Evolutionary conservation across 768 basidiomycete genomes (phyloP), one percentile per base, ranked within the genome.

Genomic region (Kwoniella shandongensis): DNA sequence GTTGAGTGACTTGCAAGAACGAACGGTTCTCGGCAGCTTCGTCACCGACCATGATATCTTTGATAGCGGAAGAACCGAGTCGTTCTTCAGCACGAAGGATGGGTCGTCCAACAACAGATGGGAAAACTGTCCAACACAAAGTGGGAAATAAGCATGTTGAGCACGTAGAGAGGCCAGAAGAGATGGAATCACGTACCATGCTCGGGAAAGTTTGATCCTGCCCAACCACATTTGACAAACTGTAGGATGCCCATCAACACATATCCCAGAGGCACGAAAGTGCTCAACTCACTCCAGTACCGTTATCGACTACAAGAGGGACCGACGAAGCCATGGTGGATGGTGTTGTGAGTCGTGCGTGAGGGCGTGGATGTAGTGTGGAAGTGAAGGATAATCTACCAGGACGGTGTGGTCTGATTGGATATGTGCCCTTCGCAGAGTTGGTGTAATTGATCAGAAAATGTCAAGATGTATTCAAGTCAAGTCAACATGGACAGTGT

Each of bases 1-100:
- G 96, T 71, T 98, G 96, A 0, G 92, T 90, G 32, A 99, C 83
- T 79, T 98, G 93, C 38, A 99, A 86, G 79, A 88, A 97, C 75
- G 89, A 93, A 45, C 96, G 87, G 78, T 91, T 87, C 78, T 86
- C 83, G 13, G 89, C 89, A 23, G 96, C 96, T 75, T 96, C 90
- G 81, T 98, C 94, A 61, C 96, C 96, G 76, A 97, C 80, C 91
- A 98, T 96, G 80, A 97, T 88, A 77, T 99, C 94, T 74, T 89
- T 90, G 82, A 98, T 97, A 65, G 86, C 78, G 11, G 88, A 81
- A 40, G 85, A 81, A 36, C 90, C 88, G 29, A 92, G 85, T 54
- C 94, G 88, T 79, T 98, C 94, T 78, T 98, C 94, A 7, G 94
- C 94, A 58, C 94, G 91, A 61, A 98, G 81, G 75, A 99, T 99